Conservation (phyloP, 2,329 filamentous ascomycete species). For the Aspergillus sclerotialis region DNA sequence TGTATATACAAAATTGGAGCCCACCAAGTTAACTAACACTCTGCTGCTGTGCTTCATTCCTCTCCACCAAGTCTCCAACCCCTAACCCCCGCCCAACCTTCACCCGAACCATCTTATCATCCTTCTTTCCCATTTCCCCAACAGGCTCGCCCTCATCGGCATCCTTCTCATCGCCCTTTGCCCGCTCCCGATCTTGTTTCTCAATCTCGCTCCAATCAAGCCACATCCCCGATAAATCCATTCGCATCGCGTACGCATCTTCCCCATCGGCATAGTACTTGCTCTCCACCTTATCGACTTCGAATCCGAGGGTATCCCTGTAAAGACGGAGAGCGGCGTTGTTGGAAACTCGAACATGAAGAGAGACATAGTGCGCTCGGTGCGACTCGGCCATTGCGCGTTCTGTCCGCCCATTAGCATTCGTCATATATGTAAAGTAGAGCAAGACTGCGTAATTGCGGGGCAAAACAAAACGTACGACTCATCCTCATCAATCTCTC, state of each 20-base stretch:
- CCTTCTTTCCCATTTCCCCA: conserved; percentile 54
- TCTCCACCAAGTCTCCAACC: conserved; percentile 56
- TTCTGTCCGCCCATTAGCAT: conserved; percentile 49
- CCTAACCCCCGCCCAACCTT: conserved; percentile 76
- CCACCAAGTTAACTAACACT: neutral
- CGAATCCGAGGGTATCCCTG: conserved; percentile 83
- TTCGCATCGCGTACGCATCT: conserved; percentile 89
- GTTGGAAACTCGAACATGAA: conserved; percentile 95
- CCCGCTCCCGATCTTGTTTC: conserved; percentile 28
- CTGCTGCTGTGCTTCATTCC: conserved; percentile 34
- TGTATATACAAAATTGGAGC: too few relatives aligned
- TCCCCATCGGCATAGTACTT: conserved; percentile 84
- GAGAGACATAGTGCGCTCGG: conserved; percentile 81
- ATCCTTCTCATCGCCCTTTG: conserved; percentile 21
- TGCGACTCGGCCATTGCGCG: conserved; percentile 96
- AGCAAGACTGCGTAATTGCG: neutral
- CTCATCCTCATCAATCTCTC: conserved; percentile 97
- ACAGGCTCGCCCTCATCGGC: conserved; percentile 64
- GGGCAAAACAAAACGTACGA: conserved; percentile 50
- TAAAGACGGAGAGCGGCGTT: conserved; percentile 85
- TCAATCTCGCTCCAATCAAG: conserved; percentile 42
- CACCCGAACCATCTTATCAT: conserved; percentile 65
- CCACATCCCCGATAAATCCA: conserved; percentile 59
- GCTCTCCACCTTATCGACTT: conserved; percentile 60
- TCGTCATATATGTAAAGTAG: too few relatives aligned